These are phyloP conservation scores for Cavenderia fasciculata DNA, from an alignment of 78 protist species.

Conservation along the genomic window DNA sequence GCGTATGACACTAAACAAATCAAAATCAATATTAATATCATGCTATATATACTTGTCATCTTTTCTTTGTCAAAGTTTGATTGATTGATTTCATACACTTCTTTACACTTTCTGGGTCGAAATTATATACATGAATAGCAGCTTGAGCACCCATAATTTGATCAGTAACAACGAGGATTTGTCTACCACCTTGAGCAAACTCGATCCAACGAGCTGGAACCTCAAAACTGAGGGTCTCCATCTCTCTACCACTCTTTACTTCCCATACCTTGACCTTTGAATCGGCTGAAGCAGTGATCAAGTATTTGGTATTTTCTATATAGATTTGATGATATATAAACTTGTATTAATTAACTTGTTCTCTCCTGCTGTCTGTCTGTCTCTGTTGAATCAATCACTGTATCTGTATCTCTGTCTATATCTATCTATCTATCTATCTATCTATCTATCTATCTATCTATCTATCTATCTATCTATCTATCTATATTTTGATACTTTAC, in stretches of 20 bases:
- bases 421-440: too few relatives aligned
- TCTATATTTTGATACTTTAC: not conserved
- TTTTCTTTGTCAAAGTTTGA: too few relatives aligned
- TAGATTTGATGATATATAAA: not conserved
- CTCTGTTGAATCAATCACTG: not conserved
- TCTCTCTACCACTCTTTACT: slow-evolving; percentile 84
- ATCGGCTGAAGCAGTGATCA: slow-evolving; percentile 91
- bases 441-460: not conserved
- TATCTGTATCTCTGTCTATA: not conserved
- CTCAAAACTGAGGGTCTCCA: slow-evolving; percentile 19
- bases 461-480: not conserved
- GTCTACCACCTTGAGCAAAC: slow-evolving; percentile 79
- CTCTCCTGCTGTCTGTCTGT: not conserved
- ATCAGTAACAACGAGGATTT: slow-evolving; percentile 70
- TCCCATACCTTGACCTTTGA: slow-evolving; percentile 87
- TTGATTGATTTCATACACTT: slow-evolving; percentile 48
- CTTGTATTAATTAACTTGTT: not conserved
- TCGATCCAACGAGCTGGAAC: slow-evolving; percentile 76
- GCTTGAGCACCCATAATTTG: slow-evolving; percentile 79
- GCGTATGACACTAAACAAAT: not conserved
- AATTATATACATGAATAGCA: slow-evolving; percentile 70
- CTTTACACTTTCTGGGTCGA: slow-evolving; percentile 53
- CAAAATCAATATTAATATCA: not conserved
- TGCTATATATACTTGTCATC: too few relatives aligned
- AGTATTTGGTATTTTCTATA: slow-evolving; percentile 42